Base-by-base conservation (phyloP, 352 stramenopile genomes). In the Globisporangium nodosum region DNA sequence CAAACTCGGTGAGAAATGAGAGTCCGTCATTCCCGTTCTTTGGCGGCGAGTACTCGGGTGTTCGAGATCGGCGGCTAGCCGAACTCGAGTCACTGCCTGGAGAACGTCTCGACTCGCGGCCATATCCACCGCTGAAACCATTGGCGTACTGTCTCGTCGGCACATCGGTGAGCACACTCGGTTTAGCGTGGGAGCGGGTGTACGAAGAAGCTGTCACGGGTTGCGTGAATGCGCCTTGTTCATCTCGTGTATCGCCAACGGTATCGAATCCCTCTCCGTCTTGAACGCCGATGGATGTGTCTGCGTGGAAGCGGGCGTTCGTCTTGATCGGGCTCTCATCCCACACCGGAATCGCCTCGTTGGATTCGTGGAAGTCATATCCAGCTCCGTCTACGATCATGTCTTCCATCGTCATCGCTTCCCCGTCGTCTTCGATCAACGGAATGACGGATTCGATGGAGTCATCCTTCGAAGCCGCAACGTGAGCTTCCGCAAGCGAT, bases 1-100 rank as follows among this genome's bases (percentile, higher is more conserved):
- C 74, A 54, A 73, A 73, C 31, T 73, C 46, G 31, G 71, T 46
- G 21, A 83, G 51, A 35, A 71, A 68, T 16, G 61, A 71, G 27
- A 68, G 63, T 20, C 66, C 63, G 49, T 63, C 49, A 20, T 27
- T 42, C n/a, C 20, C 45, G 24, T 43, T 48, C 39, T 60, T 49
- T 2, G 59, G 21, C 12, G 33, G 53, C 33, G 39, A 46, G 5
- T 60, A 60, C 55, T 51, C 55, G 30, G 56, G 35, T 15, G 60
- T 66, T 6, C 58, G 27, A 35, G 39, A 16, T 33, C 35, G 47
- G 12, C 27, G 50, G 51, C 16, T n/a, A 11, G 24, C 30, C 39
- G 31, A 49, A 8, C 24, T 39, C 5, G 24, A 8, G 27, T 52
- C 39, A 1, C 54, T 30, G 21, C 40, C 6, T 43, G 31, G 15